Evolutionary conservation across 1,284 basidiomycete genomes (phyloP).

Genomic region (Sporisorium graminicola): DNA sequence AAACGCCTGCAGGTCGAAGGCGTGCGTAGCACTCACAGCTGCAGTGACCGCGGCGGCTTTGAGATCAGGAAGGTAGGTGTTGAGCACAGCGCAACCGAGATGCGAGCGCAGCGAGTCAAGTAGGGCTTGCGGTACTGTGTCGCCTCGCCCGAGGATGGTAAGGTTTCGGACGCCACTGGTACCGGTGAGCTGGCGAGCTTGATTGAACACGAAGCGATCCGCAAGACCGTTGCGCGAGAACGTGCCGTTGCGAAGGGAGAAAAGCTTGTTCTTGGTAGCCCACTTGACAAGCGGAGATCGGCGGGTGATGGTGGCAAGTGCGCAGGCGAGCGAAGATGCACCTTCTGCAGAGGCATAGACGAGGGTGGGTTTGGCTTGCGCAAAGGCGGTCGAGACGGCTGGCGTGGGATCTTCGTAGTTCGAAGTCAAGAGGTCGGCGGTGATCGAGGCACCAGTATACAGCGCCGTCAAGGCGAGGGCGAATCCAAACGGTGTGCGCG

Average conservation of each 20-base stretch:
- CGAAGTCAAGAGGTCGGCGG: constrained; percentile 37
- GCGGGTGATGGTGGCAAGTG: constrained; percentile 35
- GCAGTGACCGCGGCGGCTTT: constrained; percentile 38
- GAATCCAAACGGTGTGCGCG: constrained; percentile 48
- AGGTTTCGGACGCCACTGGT: constrained; percentile 34
- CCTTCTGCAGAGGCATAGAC: constrained; percentile 55
- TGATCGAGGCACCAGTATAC: constrained; percentile 63
- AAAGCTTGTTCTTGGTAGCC: constrained; percentile 52
- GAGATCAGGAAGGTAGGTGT: constrained; percentile 54
- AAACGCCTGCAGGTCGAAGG: constrained; percentile 67
- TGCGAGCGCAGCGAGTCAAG: constrained; percentile 63
- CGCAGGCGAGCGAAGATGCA: constrained; percentile 50
- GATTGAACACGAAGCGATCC: constrained; percentile 47
- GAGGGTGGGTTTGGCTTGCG: constrained; percentile 45
- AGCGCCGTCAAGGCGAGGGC: constrained; percentile 58
- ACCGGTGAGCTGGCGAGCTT: constrained; percentile 38
- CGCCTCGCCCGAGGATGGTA: constrained; percentile 40
- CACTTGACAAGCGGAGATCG: constrained; percentile 30
- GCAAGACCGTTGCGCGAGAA: constrained; percentile 36
- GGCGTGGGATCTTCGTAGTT: constrained; percentile 49
- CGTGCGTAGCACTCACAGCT: constrained; percentile 56
- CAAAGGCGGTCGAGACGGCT: constrained; percentile 21
- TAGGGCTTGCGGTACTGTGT: constrained; percentile 50
- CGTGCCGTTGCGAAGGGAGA: constrained; percentile 57
- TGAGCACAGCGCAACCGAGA: constrained; percentile 62